A percentile compares a stretch with the other conserved stretches of the same genome.
These are phyloP conservation scores for Pythium aphanidermatum DNA, from an alignment of 352 stramenopile genomes.

Conservation along the genomic window DNA sequence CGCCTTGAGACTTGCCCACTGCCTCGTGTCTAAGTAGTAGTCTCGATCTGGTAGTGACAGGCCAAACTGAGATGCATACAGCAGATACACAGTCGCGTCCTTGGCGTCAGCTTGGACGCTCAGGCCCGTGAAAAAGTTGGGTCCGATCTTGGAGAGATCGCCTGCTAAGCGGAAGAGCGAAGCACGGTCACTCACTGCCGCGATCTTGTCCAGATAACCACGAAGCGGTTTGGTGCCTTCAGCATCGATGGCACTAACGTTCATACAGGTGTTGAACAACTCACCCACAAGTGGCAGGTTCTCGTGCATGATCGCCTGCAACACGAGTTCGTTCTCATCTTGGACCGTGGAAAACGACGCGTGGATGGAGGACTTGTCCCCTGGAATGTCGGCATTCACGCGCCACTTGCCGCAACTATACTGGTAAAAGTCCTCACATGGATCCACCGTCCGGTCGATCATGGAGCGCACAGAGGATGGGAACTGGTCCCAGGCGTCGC, in stretches of 20 bases:
- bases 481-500: constrained; percentile 16
- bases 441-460: constrained; percentile 23
- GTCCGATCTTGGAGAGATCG: constrained; percentile 38
- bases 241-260: constrained; percentile 32
- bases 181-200: constrained; percentile 20
- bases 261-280: constrained; percentile 36
- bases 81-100: constrained; percentile 72
- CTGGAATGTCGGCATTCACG: constrained; percentile 23
- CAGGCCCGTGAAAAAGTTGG: constrained; percentile 80
- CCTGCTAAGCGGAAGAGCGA: constrained; percentile 50
- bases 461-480: constrained; percentile 18
- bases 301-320: constrained; percentile 30
- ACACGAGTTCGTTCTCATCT: constrained; percentile 29
- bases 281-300: constrained; percentile 31
- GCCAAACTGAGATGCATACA: constrained; percentile 78
- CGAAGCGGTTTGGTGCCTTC: constrained; percentile 30
- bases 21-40: constrained; percentile 89
- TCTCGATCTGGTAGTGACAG: constrained; percentile 86
- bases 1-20: constrained; percentile 67
- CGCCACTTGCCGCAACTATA: constrained; percentile 33
- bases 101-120: constrained; percentile 72
- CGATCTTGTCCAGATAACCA: constrained; percentile 32
- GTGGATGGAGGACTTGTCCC: constrained; percentile 17
- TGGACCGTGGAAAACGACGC: constrained; percentile 27
- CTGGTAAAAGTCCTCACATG: constrained; percentile 39